phyloP scores from a whole-genome alignment of 202 grass and related monocot genomes.

The Zizania palustris region DNA sequence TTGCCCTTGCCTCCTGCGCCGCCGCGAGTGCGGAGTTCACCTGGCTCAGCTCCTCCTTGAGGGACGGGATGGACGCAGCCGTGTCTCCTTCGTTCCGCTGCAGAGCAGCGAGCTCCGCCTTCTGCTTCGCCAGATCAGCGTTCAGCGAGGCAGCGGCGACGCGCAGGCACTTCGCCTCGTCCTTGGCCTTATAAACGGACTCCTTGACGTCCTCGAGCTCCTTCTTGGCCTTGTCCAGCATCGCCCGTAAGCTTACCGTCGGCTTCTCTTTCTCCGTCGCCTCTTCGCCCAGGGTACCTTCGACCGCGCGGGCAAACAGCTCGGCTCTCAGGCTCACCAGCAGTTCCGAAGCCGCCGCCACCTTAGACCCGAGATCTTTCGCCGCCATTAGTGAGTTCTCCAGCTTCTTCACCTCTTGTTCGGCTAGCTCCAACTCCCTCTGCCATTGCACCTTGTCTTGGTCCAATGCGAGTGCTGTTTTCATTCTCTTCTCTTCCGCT shows the following conservation, averaged over 20 bases:
- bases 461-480: constrained; percentile 40
- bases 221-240: constrained; percentile 31
- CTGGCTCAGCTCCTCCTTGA: constrained; percentile 62
- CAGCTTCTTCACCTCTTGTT: constrained; percentile 45
- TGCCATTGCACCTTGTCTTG: constrained; percentile 60
- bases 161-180: constrained; percentile 51
- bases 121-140: constrained; percentile 49
- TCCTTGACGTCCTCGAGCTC: constrained; percentile 56
- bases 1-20: constrained; percentile 41
- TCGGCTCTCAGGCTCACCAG: constrained; percentile 56
- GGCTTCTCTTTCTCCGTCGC: constrained; percentile 20
- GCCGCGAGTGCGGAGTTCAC: constrained; percentile 45
- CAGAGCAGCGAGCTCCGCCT: constrained; percentile 43
- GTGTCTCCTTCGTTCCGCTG: constrained; percentile 31
- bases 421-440: constrained; percentile 50
- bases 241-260: constrained; percentile 2
- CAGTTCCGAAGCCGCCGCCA: constrained; percentile 45
- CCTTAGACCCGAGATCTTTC: constrained; percentile 51
- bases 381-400: constrained; percentile 30
- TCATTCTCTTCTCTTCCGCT: constrained; percentile 55
- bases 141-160: constrained; percentile 58
- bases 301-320: constrained; percentile 39
- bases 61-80: constrained; percentile 50
- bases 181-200: constrained; percentile 51
- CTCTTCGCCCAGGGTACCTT: constrained; percentile 38